Percentiles rank a stretch among this genome's conserved stretches.
These are phyloP conservation scores for Lonicera japonica DNA, from an alignment of 129 eudicot genomes.

Conservation along the genomic window DNA sequence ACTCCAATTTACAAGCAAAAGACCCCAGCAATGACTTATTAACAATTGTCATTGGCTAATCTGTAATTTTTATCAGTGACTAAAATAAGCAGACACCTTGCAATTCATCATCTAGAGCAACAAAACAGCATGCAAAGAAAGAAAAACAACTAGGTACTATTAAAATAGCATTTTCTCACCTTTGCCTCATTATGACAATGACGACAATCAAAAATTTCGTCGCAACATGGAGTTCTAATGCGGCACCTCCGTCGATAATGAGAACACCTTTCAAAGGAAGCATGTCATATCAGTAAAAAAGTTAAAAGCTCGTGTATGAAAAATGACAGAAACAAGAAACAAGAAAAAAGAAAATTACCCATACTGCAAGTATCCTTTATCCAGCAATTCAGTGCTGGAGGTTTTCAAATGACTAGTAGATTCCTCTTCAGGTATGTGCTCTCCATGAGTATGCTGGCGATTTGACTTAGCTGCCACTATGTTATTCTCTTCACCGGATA, in stretches of 20 bases:
- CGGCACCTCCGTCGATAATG: slow-evolving; percentile 73
- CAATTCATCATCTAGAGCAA: too few species aligned
- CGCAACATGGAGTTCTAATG: slow-evolving; percentile 84
- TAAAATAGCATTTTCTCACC: slow-evolving; percentile 28
- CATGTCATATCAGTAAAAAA: not conserved
- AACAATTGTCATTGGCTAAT: too few species aligned
- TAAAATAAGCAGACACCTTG: too few species aligned
- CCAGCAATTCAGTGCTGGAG: slow-evolving; percentile 26
- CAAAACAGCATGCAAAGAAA: not conserved
- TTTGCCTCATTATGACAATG: slow-evolving; percentile 85
- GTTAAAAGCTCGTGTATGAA: not conserved
- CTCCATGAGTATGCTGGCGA: slow-evolving; percentile 19
- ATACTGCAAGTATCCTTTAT: slow-evolving; percentile 45
- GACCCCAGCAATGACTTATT: too few species aligned
- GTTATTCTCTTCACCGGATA: slow-evolving; percentile 13
- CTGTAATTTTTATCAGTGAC: too few species aligned
- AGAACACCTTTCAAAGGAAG: slow-evolving; percentile 46
- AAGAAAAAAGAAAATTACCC: slow-evolving; percentile 45
- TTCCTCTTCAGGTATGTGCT: slow-evolving; percentile 14
- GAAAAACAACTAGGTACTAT: not conserved
- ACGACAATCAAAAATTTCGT: slow-evolving; percentile 77
- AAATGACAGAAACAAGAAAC: slow-evolving; percentile 11
- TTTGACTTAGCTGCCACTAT: slow-evolving; percentile 19
- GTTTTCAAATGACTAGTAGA: slow-evolving; percentile 1
- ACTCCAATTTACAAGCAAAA: too few species aligned